Base-by-base conservation (phyloP, 345 rosid species). In the Populus pruinosa region DNA sequence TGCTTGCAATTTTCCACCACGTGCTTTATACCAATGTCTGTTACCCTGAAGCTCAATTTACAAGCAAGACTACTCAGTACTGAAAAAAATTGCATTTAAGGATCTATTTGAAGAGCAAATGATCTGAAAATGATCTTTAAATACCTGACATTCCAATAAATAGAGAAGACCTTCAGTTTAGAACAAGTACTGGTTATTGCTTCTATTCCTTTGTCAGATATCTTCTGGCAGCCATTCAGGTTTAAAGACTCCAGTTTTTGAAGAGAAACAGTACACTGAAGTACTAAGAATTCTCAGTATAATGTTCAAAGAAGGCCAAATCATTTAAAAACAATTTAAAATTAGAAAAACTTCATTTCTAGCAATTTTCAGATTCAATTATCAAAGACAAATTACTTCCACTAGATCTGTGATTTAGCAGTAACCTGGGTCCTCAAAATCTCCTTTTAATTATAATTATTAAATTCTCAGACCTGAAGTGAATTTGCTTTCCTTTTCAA, bases 121-220 rank as follows among this genome's bases (percentile, higher is more conserved):
- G 67, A 10, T 33, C 50, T 44, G 50, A 63, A 71, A 66, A 69
- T 33, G 79, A 67, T 63, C 69, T 55, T 68, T 75, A 72, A 77
- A 56, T 87, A 95, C 99, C 98, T 93, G 69, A 93, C 96, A 69
- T 95, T 95, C 98, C 98, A 95, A 83, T 95, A 95, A 43, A 93
- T 86, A 78, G 98, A 93, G 43, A 95, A 86, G 69, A 85, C 82
- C 88, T 91, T 95, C 63, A 95, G 82, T 56, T 84, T 89, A 2
- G 91, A 90, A 80, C 93, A 90, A 75, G 80, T 66, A 79, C 89
- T 84, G 73, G 91, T 82, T 82, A 95, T 77, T 67, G 88, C 88
- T 81, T 90, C 94, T 61, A 93, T 83, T 78, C 97, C 99, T 18
- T 76, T 86, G 88, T 95, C 99, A 6, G 97, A 89, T 70, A 93